Conservation (phyloP, 495 filamentous ascomycete genomes). For the Podospora appendiculata region DNA sequence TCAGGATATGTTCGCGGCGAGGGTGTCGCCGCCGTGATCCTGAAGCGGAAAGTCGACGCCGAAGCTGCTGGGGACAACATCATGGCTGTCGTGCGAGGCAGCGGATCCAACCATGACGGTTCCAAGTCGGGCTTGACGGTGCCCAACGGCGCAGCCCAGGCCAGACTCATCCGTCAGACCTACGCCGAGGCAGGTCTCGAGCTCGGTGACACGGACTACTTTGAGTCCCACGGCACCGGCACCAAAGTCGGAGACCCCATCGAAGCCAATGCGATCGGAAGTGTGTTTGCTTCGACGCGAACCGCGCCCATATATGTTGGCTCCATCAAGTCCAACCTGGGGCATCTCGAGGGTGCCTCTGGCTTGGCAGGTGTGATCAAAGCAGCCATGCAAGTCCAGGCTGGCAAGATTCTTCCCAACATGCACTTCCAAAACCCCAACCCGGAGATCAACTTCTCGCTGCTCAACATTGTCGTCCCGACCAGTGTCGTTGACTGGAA, state of each 20-base stretch:
- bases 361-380: conserved; percentile 49
- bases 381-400: conserved; percentile 37
- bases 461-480: conserved; percentile 14
- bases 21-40: conserved; percentile 40
- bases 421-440: conserved; percentile 42
- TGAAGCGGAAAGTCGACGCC: conserved; percentile 48
- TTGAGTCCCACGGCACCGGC: conserved; percentile 34
- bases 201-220: conserved; percentile 6
- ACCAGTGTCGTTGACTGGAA: conserved; percentile 3
- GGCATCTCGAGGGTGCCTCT: conserved; percentile 44
- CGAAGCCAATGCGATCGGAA: conserved; percentile 34
- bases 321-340: conserved; percentile 47
- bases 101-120: conserved; percentile 48
- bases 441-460: conserved; percentile 20
- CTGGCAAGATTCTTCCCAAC: conserved; percentile 33
- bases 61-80: conserved; percentile 42
- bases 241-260: conserved; percentile 5
- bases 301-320: conserved; percentile 37
- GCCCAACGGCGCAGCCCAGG: conserved; percentile 43
- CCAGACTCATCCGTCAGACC: conserved; percentile 34
- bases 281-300: conserved; percentile 20
- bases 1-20: conserved; percentile 59
- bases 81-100: conserved; percentile 48
- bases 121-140: conserved; percentile 41
- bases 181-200: conserved; percentile 39